A percentile compares a stretch with the other conserved stretches of the same genome.
Evolutionary conservation across 2,329 filamentous ascomycete species (phyloP).

Genomic region (Colletotrichum graminicola): DNA sequence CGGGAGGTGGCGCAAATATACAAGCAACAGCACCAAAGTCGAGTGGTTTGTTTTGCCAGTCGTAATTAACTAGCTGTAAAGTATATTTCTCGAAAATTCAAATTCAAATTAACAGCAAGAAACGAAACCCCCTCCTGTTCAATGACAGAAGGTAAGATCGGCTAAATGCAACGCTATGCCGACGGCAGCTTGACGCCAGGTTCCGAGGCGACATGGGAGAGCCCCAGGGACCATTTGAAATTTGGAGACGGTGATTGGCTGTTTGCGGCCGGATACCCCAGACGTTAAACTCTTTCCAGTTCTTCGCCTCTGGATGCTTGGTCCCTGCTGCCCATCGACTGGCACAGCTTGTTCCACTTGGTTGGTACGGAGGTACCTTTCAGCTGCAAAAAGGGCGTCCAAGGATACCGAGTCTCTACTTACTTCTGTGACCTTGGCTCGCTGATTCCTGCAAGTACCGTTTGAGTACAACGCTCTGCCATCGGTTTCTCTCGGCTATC

Average conservation of each 20-base stretch:
- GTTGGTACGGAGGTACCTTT: conserved; percentile 37
- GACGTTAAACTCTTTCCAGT: conserved; percentile 19
- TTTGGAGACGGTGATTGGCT: conserved; percentile 33
- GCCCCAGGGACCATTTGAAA: conserved; percentile 32
- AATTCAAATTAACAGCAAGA: background rate
- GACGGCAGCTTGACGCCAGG: conserved; percentile 18
- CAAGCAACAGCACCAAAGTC: conserved; percentile 31
- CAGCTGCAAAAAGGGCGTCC: conserved; percentile 33
- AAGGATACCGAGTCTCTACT: conserved; percentile 24
- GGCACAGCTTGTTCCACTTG: conserved; percentile 27
- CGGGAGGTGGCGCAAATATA: background rate
- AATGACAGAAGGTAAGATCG: conserved; percentile 20
- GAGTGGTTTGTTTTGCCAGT: background rate
- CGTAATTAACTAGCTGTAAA: background rate
- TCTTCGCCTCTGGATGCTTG: background rate
- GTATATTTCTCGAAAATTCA: no score
- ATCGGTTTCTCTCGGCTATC: conserved; percentile 44
- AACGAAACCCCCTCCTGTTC: background rate
- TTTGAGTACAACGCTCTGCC: conserved; percentile 7
- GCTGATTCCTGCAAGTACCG: conserved; percentile 11
- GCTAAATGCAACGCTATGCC: conserved; percentile 18
- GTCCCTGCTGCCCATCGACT: background rate
- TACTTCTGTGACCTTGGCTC: fast-evolving
- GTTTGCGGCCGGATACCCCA: background rate
- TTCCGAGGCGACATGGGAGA: conserved; percentile 36